Base-by-base conservation (phyloP, 768 basidiomycete genomes). In the Crucibulum laeve region DNA sequence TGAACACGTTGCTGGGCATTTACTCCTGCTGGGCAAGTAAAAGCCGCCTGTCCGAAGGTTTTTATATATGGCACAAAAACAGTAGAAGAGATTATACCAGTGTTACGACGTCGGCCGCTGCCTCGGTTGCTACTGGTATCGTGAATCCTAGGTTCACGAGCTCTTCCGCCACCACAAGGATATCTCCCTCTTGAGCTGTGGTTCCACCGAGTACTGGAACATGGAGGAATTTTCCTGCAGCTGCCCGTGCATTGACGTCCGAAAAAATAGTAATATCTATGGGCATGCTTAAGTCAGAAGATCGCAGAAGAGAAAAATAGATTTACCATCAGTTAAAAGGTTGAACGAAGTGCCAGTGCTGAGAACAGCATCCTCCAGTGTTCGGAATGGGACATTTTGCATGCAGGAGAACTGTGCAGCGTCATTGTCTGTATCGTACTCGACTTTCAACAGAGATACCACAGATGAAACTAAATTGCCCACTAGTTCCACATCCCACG, bases 401-500 rank as follows among this genome's bases (percentile, higher is more conserved):
- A 68, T 68, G 41, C 68, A 70, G 7, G 55, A 36, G 5, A 68
- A 44, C 38, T 70, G 68, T 11, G 55, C 49, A 19, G 52, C 52
- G 39, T 60, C 49, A 5, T 54, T 45, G 17, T 38, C 54, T 56
- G 5, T 15, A 6, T 14, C n/a, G n/a, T n/a, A n/a, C n/a, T n/a
- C n/a, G n/a, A n/a, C n/a, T n/a, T n/a, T n/a, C n/a, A n/a, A n/a
- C n/a, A n/a, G n/a, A n/a, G n/a, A n/a, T n/a, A n/a, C n/a, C n/a
- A n/a, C n/a, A n/a, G n/a, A n/a, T n/a, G n/a, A n/a, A n/a, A n/a
- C n/a, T n/a, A n/a, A n/a, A n/a, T 6, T 1, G 44, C 54, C 38
- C 44, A 66, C 65, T 50, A 5, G 38, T 59, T 28, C 65, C 63
- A 43, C 65, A 70, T 3, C 65, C 65, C 24, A 67, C 61, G 1